phyloP scores from a whole-genome alignment of 257 asterid genomes.

The Leptodermis oblonga region DNA sequence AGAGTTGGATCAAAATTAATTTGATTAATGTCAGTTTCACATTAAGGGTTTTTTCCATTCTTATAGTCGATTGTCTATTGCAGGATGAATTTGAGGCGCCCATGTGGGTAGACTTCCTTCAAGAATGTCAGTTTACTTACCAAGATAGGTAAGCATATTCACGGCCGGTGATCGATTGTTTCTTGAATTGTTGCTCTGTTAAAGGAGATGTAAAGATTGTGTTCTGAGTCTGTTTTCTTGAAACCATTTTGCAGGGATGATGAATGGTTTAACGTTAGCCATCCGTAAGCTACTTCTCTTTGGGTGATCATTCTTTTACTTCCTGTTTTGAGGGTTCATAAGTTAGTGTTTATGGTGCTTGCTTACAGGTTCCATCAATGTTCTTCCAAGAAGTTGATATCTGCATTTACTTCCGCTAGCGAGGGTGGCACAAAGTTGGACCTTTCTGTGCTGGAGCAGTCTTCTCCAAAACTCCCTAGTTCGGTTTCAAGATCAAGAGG shows the following conservation, averaged over 20 bases:
- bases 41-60: too few relatives aligned
- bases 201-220: constrained; percentile 6
- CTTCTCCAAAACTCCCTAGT: constrained; percentile 38
- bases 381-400: constrained; percentile 30
- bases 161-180: not conserved
- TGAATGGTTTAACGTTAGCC: constrained; percentile 45
- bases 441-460: constrained; percentile 18
- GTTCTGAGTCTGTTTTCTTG: constrained; percentile 5
- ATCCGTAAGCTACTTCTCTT: constrained; percentile 32
- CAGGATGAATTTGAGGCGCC: constrained; percentile 56
- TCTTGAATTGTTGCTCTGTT: not conserved
- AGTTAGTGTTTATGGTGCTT: constrained; percentile 3
- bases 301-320: not conserved
- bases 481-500: constrained; percentile 47
- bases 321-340: not conserved
- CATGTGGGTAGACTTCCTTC: constrained; percentile 42
- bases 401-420: constrained; percentile 18
- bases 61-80: constrained; percentile 12
- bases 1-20: not conserved
- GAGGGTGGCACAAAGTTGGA: constrained; percentile 12
- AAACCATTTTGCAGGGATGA: constrained; percentile 37
- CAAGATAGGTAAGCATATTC: constrained; percentile 31
- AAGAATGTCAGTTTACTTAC: constrained; percentile 30
- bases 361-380: constrained; percentile 40
- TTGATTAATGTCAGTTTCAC: not conserved